Evolutionary conservation across 257 asterid species (phyloP), one percentile per base, ranked within the genome.

Genomic region (Cruciata laevipes): DNA sequence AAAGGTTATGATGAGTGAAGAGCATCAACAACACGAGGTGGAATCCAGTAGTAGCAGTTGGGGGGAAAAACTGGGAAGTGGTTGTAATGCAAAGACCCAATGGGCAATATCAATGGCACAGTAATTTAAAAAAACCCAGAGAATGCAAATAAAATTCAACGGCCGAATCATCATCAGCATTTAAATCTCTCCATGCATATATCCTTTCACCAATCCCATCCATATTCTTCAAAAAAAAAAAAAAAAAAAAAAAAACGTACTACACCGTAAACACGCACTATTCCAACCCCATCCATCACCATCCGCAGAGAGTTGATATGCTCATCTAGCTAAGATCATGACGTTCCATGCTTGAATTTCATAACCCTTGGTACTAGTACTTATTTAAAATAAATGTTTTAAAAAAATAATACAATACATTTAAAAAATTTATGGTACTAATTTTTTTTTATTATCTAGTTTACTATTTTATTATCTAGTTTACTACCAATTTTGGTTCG

Each of bases 321-420:
- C 58, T 57, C 71, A 57, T 67, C 60, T 70, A 27, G 30, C 30
- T 27, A 53, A 66, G 81, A 75, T 74, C 44, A 63, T 37, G 84
- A 80, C 80, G 73, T 83, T 75, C 84, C 89, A 76, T 75, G 78
- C 79, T 79, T 85, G 79, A 73, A 83, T 81, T 87, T 84, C 80
- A 79, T 42, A 42, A 37, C 42, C n/a, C n/a, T n/a, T n/a, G n/a
- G n/a, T n/a, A n/a, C n/a, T n/a, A n/a, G n/a, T n/a, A n/a, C n/a
- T n/a, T n/a, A n/a, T n/a, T n/a, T n/a, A n/a, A n/a, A n/a, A n/a
- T n/a, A n/a, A n/a, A n/a, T n/a, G n/a, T n/a, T n/a, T n/a, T n/a
- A n/a, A n/a, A n/a, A n/a, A n/a, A n/a, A n/a, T n/a, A n/a, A n/a
- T n/a, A n/a, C n/a, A n/a, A n/a, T n/a, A n/a, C n/a, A n/a, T n/a